Evolutionary conservation across 169 alveolate species (phyloP).

Genomic region (Cryptosporidium xiaoi): DNA sequence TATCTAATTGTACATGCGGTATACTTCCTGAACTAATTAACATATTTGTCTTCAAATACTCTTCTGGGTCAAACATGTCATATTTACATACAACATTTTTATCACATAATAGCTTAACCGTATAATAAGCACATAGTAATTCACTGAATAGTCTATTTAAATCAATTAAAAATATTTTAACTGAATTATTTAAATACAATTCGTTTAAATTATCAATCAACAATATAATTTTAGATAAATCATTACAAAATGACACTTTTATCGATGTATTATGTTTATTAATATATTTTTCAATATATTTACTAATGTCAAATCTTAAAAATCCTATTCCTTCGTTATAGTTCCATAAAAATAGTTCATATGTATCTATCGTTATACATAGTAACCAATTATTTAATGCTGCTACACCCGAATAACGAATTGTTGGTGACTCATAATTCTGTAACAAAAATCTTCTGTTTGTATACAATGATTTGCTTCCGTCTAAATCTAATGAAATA

Average conservation of each 20-base stretch:
- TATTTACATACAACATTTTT: not conserved
- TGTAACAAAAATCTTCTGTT: slow-evolving; percentile 47
- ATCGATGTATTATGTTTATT: not conserved
- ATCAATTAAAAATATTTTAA: slow-evolving; percentile 7
- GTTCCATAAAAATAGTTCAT: slow-evolving; percentile 35
- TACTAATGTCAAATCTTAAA: slow-evolving; percentile 6
- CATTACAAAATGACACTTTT: slow-evolving; percentile 12
- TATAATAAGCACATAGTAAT: slow-evolving; percentile 24
- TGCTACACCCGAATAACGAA: slow-evolving; percentile 21
- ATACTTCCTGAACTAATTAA: slow-evolving; percentile 61
- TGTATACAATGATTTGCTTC: not conserved
- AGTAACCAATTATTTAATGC: slow-evolving; percentile 28
- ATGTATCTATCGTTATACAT: not conserved
- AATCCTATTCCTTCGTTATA: slow-evolving; percentile 57
- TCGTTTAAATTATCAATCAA: not conserved
- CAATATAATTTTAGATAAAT: slow-evolving; percentile 10
- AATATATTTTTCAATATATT: not conserved
- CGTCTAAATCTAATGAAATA: slow-evolving; percentile 14
- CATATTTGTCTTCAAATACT: not conserved
- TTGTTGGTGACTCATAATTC: not conserved
- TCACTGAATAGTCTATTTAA: slow-evolving; percentile 27
- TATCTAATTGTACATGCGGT: slow-evolving; percentile 45
- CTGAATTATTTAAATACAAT: not conserved
- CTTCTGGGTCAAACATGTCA: slow-evolving; percentile 48
- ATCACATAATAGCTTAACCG: not conserved